phyloP scores from a whole-genome alignment of 1,139 yeast genomes.

The Debaryomycetaceae sp. region DNA sequence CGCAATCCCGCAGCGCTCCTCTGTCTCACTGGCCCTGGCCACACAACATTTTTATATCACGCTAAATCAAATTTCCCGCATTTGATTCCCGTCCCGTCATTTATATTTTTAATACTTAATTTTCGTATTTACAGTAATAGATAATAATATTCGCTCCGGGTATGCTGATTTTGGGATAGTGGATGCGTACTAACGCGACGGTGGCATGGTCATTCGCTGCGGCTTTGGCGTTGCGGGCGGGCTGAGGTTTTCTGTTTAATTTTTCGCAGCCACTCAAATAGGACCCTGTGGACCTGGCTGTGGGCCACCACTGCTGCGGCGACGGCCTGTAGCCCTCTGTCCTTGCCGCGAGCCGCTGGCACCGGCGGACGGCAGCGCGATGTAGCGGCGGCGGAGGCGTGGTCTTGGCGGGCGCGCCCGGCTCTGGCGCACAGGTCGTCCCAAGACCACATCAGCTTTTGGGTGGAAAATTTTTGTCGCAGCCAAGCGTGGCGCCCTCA shows the following conservation, averaged over 20 bases:
- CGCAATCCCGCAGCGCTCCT: slow-evolving; percentile 7
- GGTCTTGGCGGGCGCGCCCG: background rate
- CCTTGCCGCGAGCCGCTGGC: too few relatives aligned
- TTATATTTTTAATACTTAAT: slow-evolving; percentile 16
- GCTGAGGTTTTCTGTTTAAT: slow-evolving; percentile 1
- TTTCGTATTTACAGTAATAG: slow-evolving; percentile 27
- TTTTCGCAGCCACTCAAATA: slow-evolving; percentile 1
- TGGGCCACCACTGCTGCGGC: too few relatives aligned
- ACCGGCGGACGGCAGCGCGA: too few relatives aligned
- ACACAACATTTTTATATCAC: slow-evolving; percentile 13
- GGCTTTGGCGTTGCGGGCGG: background rate
- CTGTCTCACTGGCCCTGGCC: slow-evolving; percentile 11
- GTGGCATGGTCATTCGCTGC: too few relatives aligned
- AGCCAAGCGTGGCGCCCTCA: too few relatives aligned
- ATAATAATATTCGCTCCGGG: slow-evolving; percentile 17
- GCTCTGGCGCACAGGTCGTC: background rate
- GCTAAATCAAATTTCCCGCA: slow-evolving; percentile 11
- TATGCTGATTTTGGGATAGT: background rate
- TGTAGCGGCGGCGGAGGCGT: too few relatives aligned
- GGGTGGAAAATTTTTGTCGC: too few relatives aligned
- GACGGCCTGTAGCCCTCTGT: too few relatives aligned
- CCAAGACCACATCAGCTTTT: too few relatives aligned
- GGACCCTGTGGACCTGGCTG: too few relatives aligned
- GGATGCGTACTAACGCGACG: too few relatives aligned
- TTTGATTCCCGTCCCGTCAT: slow-evolving; percentile 24